Evolutionary conservation across 805 yeast genomes (phyloP), one percentile per base, ranked within the genome.

Genomic region (Pichia deserticola): DNA sequence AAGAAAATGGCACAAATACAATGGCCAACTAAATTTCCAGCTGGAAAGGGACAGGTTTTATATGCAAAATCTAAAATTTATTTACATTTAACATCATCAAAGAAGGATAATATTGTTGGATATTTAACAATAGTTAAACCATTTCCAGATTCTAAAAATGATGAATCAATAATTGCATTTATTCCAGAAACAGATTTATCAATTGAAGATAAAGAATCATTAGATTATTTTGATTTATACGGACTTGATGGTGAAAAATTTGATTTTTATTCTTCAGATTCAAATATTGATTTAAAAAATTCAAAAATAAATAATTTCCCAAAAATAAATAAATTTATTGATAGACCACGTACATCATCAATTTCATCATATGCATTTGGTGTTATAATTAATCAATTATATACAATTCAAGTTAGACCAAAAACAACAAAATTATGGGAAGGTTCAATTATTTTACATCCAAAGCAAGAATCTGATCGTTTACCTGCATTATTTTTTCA

Each of bases 361-460:
- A 59, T 78, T 28, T 63, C 80, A 1, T 77, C 87, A 1, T 88
- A 80, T 66, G 81, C 90, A 6, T 89, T 89, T 67, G 77, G 84
- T 4, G 63, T 84, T 25, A 75, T 81, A 15, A 63, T 86, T 32
- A 62, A 77, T 36, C 76, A 75, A 51, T 61, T 92, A 5, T 92
- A 81, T 64, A 86, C 96, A 29, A 73, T 93, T 39, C 96, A 90
- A 64, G 77, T 84, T 11, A 75, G 97, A 48, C 83, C 83, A 3
- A 97, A 97, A 6, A 81, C 89, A 3, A 70, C 80, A 13, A 95
- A 90, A 2, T 82, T 89, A 81, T 92, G 97, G 97, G 80, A 78
- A 67, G 99, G 99, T 0, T 86, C 96, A 0, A 69, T 92, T 13
- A 71, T 89, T 2, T 65, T 93, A 32, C 84, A 88, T 64, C 78